Conservation (phyloP, 768 basidiomycete species). For the Daedaleopsis sinensis region DNA sequence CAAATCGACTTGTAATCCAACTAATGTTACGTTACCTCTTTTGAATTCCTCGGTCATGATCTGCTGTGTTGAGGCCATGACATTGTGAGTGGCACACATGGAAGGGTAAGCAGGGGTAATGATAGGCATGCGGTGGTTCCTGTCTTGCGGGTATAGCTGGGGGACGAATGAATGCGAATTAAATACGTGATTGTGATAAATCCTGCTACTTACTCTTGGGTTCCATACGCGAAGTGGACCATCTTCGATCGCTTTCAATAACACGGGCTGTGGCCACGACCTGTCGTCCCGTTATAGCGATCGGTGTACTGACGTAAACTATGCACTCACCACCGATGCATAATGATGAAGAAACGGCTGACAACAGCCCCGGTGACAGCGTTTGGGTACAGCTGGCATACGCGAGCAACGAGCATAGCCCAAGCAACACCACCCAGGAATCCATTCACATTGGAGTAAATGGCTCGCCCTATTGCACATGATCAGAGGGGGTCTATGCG, state of each 20-base stretch:
- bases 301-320: no score
- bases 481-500: neutral
- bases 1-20: neutral
- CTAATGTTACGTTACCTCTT: conserved; percentile 56
- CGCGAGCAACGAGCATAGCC: conserved; percentile 97
- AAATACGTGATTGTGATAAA: neutral
- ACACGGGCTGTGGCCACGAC: conserved; percentile 97
- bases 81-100: conserved; percentile 99
- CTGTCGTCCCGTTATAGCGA: conserved; percentile 41
- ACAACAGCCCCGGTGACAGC: conserved; percentile 94
- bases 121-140: conserved; percentile 97
- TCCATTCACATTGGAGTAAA: conserved; percentile 97
- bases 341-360: conserved; percentile 97
- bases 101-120: conserved; percentile 99
- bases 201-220: conserved; percentile 69
- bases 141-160: conserved; percentile 88
- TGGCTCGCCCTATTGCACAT: conserved; percentile 72
- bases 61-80: conserved; percentile 91
- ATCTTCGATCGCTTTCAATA: conserved; percentile 95
- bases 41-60: conserved; percentile 96
- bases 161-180: neutral
- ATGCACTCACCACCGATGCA: conserved; percentile 87
- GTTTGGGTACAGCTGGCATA: conserved; percentile 97
- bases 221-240: conserved; percentile 97
- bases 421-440: conserved; percentile 98